A percentile compares a stretch with the other conserved stretches of the same genome.
Conservation (phyloP, 2,329 filamentous ascomycete genomes). For the Trichoderma oligosporum region DNA sequence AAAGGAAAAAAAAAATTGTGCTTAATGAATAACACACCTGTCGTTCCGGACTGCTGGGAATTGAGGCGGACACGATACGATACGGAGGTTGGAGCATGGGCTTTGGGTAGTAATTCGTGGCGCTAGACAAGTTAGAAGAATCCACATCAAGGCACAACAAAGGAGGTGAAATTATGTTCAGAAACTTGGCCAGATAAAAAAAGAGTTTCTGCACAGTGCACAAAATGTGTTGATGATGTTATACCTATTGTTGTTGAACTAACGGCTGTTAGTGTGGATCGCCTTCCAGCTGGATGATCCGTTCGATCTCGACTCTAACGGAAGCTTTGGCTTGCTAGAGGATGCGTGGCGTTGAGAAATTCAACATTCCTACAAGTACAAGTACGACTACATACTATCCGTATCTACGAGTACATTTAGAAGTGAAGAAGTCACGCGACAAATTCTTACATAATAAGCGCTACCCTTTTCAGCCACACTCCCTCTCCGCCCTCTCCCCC, state of each 20-base stretch:
- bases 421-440: conserved; percentile 13
- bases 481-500: not conserved
- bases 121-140: not conserved
- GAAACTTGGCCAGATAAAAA: not conserved
- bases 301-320: no score
- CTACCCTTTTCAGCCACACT: not conserved
- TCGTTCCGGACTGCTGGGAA: not conserved
- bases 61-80: no score
- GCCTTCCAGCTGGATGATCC: not conserved
- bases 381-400: no score
- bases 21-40: no score
- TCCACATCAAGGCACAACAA: not conserved
- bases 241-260: no score
- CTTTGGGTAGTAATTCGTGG: not conserved
- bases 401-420: no score
- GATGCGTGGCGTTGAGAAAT: no score
- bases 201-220: conserved; percentile 10
- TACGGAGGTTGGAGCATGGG: no score
- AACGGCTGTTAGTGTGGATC: not conserved
- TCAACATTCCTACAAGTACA: no score
- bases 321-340: no score
- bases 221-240: no score
- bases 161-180: not conserved
- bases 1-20: no score
- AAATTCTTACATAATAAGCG: not conserved